phyloP scores from a whole-genome alignment of 495 filamentous ascomycete species.

The Aspergillus olivimuriae region DNA sequence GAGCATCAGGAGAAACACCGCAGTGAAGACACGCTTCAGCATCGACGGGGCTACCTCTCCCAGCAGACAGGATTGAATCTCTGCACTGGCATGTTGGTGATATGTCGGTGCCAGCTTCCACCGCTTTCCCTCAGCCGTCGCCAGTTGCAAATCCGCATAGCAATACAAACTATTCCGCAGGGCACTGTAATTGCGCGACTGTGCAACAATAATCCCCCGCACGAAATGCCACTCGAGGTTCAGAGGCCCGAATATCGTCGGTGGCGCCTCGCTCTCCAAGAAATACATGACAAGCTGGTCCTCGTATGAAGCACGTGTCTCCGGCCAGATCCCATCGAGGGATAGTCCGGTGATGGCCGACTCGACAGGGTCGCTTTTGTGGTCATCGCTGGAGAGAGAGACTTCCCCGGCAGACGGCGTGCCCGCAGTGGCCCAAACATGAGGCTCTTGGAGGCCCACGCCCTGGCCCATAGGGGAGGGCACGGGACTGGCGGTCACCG shows the following conservation, averaged over 20 bases:
- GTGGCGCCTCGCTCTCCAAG: slow-evolving; percentile 24
- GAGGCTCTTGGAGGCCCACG: neutral
- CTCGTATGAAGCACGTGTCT: slow-evolving; percentile 21
- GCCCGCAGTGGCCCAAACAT: slow-evolving; percentile 12
- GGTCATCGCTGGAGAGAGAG: neutral
- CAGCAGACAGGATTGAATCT: slow-evolving; percentile 27
- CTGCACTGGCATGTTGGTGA: slow-evolving; percentile 26
- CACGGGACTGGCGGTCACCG: neutral
- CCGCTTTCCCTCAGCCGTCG: slow-evolving; percentile 22
- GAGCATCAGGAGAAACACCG: slow-evolving; percentile 34
- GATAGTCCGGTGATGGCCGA: too few species aligned
- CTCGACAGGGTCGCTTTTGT: too few species aligned
- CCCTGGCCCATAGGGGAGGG: neutral
- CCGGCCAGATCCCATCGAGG: neutral
- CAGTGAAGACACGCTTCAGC: slow-evolving; percentile 23
- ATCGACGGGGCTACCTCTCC: slow-evolving; percentile 22
- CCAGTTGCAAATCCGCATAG: slow-evolving; percentile 30
- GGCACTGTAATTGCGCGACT: slow-evolving; percentile 20
- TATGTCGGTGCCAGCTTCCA: slow-evolving; percentile 29
- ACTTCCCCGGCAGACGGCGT: slow-evolving; percentile 12
- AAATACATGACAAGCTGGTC: slow-evolving; percentile 31
- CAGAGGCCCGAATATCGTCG: slow-evolving; percentile 31
- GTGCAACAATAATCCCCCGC: slow-evolving; percentile 18
- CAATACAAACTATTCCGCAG: slow-evolving; percentile 31
- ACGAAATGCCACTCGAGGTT: slow-evolving; percentile 34